Evolutionary conservation across 768 basidiomycete species (phyloP).

Genomic region (Leccinum disarticulatum): DNA sequence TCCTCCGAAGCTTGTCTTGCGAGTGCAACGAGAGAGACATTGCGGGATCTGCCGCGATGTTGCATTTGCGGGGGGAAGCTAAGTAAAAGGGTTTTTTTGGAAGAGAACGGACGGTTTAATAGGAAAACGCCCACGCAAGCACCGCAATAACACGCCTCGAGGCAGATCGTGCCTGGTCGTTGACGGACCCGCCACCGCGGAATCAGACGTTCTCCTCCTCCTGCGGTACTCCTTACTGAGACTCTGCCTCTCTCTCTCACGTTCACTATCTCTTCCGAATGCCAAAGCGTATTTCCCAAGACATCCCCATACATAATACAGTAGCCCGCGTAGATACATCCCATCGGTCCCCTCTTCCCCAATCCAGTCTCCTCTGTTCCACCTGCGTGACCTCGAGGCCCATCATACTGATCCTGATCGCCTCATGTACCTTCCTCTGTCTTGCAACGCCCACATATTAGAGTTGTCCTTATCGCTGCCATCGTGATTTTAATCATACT

Average conservation of each 20-base stretch:
- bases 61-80: constrained; percentile 29
- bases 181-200: not conserved
- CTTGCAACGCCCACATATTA: not conserved
- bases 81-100: constrained; percentile 25
- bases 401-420: constrained; percentile 26
- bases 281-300: constrained; percentile 6
- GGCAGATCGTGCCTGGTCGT: not conserved
- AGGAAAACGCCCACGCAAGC: not conserved
- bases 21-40: constrained; percentile 42
- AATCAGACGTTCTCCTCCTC: too few species aligned
- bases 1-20: constrained; percentile 46
- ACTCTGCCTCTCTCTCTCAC: constrained; percentile 4
- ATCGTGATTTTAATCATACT: not conserved
- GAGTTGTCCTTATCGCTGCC: not conserved
- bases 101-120: not conserved
- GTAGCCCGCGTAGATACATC: not conserved
- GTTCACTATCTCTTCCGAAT: not conserved
- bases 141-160: not conserved
- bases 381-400: constrained; percentile 24
- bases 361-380: constrained; percentile 10
- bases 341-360: constrained; percentile 14
- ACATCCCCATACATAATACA: constrained; percentile 1
- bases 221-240: too few species aligned
- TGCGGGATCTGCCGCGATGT: constrained; percentile 42
- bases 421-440: constrained; percentile 14